Evolutionary conservation across 108 stramenopile species (phyloP), one percentile per base, ranked within the genome.

Genomic region (Epipyxis sp.): DNA sequence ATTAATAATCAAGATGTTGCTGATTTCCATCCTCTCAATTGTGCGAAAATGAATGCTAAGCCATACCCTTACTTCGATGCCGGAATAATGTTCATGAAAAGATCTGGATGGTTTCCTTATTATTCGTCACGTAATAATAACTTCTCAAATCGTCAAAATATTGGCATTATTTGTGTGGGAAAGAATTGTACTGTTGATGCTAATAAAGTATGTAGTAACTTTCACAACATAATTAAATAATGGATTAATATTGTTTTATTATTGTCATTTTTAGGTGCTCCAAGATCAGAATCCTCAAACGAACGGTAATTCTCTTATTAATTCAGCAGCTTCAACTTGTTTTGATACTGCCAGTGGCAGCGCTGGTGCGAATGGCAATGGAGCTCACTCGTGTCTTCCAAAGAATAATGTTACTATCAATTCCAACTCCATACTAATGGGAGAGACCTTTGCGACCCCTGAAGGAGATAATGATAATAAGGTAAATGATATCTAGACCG

Each of bases 51-150:
- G 27, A 83, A 82, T 61, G 85, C 79, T 3, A 59, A 57, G 50
- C 44, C 59, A 34, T 72, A 76, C 35, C 85, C 85, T 1, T 86
- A 86, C 77, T 86, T 86, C 54, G 82, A 83, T 82, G 81, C 39
- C 25, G 85, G 85, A 29, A 27, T 80, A 30, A 45, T 86, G 41
- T 29, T 40, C 39, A 58, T 59, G 37, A 10, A 34, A 10, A 39
- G 65, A 35, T 16, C 42, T 37, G 82, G 82, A 1, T 67, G 58
- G 29, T 83, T 59, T 76, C 41, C 80, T 3, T 83, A 76, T 72
- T 65, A 80, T 45, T 59, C 59, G 37, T 76, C 79, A 6, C 74
- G 85, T 29, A 86, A 86, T 80, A 86, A 86, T 82, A 86, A 86
- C 85, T 81, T 83, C 77, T 80, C 79, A 10, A 86, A 86, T 59